These are phyloP conservation scores for Phyllosticta paracitricarpa DNA, from an alignment of 2,329 filamentous ascomycete species.

Conservation along the genomic window DNA sequence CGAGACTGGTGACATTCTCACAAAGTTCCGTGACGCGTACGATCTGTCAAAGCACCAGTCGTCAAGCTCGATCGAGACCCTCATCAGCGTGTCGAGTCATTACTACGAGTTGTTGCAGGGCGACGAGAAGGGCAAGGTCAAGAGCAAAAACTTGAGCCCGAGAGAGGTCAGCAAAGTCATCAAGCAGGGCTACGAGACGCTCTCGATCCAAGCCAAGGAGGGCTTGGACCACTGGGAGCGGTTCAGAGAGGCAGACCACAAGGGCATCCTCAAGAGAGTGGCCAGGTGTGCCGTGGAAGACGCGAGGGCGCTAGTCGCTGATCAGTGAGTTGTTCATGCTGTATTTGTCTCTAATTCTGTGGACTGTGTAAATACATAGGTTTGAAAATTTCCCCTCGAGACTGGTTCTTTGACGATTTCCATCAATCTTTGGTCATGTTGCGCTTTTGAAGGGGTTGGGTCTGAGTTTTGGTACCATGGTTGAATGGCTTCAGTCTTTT, in stretches of 20 bases:
- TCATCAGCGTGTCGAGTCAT: conserved; percentile 73
- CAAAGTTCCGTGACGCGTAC: conserved; percentile 75
- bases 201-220: conserved; percentile 83
- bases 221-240: conserved; percentile 76
- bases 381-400: background rate
- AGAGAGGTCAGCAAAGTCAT: conserved; percentile 82
- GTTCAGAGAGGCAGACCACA: conserved; percentile 80
- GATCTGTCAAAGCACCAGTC: conserved; percentile 29
- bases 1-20: conserved; percentile 73
- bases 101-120: conserved; percentile 74
- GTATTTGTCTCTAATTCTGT: background rate
- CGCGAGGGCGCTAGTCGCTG: conserved; percentile 41
- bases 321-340: conserved; percentile 12
- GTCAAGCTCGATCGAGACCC: conserved; percentile 66
- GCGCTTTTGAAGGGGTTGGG: background rate
- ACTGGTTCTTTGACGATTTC: background rate
- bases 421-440: background rate
- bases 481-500: too few species aligned
- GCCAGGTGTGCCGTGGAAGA: conserved; percentile 69
- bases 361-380: background rate
- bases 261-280: conserved; percentile 76
- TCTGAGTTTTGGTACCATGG: too few species aligned
- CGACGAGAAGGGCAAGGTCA: conserved; percentile 38
- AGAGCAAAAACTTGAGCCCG: conserved; percentile 63
- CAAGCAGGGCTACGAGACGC: conserved; percentile 89